These are phyloP conservation scores for Lomentospora prolificans DNA, from an alignment of 2,329 filamentous ascomycete species.

Conservation along the genomic window DNA sequence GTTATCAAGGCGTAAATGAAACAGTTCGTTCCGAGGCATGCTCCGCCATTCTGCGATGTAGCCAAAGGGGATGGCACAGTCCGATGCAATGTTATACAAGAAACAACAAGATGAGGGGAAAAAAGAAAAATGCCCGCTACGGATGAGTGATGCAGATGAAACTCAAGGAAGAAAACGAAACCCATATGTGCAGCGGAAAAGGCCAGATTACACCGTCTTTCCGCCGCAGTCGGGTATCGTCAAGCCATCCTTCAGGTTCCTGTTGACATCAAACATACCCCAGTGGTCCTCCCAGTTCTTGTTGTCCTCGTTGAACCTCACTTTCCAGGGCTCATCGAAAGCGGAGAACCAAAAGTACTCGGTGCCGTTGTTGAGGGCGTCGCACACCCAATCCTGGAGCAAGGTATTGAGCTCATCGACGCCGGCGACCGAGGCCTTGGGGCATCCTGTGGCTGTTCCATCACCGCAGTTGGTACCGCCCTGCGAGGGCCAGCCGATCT, in stretches of 20 bases:
- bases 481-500: constrained; percentile 81
- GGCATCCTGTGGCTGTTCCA: constrained; percentile 41
- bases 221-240: constrained; percentile 82
- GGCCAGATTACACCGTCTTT: constrained; percentile 43
- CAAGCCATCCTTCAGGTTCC: constrained; percentile 74
- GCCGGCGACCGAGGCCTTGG: constrained; percentile 63
- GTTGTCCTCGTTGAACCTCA: constrained; percentile 54
- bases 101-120: not conserved
- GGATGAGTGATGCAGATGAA: not conserved
- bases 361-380: constrained; percentile 68
- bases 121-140: not conserved
- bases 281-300: constrained; percentile 92
- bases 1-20: not conserved
- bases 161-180: not conserved
- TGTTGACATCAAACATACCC: constrained; percentile 79
- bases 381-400: constrained; percentile 77
- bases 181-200: not conserved
- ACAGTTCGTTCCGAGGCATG: no score
- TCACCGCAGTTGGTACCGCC: constrained; percentile 65
- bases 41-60: not conserved
- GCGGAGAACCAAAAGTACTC: constrained; percentile 97
- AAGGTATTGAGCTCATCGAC: constrained; percentile 77
- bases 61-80: not conserved
- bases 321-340: constrained; percentile 96
- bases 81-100: not conserved